Conservation (phyloP, 2,329 filamentous ascomycete species). For the Endoconidiophora laricicola region DNA sequence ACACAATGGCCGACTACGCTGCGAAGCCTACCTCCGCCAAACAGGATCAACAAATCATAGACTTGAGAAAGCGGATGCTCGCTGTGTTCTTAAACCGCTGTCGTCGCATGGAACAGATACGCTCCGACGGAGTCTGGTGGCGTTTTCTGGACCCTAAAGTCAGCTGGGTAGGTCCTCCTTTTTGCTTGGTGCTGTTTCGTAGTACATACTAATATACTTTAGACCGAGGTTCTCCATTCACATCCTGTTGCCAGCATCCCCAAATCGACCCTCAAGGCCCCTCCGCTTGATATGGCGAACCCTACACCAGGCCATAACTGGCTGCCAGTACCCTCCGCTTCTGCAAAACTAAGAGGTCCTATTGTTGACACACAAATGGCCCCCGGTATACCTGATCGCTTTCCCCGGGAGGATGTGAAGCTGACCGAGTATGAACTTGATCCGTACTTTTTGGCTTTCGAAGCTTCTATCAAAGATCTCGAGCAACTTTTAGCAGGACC, state of each 20-base stretch:
- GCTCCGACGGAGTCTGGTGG: slow-evolving; percentile 93
- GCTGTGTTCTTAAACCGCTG: slow-evolving; percentile 91
- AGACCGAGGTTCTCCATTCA: slow-evolving; percentile 91
- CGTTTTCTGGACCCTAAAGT: slow-evolving; percentile 94
- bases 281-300: slow-evolving; percentile 89
- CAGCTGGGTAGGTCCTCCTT: slow-evolving; percentile 59
- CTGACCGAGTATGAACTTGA: slow-evolving; percentile 83
- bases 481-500: slow-evolving; percentile 77
- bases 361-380: slow-evolving; percentile 19
- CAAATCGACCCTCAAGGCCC: slow-evolving; percentile 85
- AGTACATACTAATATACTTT: slow-evolving; percentile 14
- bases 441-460: slow-evolving; percentile 89
- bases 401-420: slow-evolving; percentile 61
- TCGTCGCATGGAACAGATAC: slow-evolving; percentile 76
- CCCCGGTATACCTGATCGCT: slow-evolving; percentile 32
- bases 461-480: slow-evolving; percentile 78
- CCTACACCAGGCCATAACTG: slow-evolving; percentile 73
- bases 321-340: slow-evolving; percentile 70
- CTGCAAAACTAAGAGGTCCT: slow-evolving; percentile 52
- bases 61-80: slow-evolving; percentile 90
- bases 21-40: slow-evolving; percentile 96
- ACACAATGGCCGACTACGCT: slow-evolving; percentile 96
- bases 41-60: slow-evolving; percentile 92
- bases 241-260: slow-evolving; percentile 82
- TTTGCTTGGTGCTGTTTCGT: slow-evolving; percentile 13